These are phyloP conservation scores for Symmetrospora coprosmae DNA, from an alignment of 768 basidiomycete species.

Conservation along the genomic window DNA sequence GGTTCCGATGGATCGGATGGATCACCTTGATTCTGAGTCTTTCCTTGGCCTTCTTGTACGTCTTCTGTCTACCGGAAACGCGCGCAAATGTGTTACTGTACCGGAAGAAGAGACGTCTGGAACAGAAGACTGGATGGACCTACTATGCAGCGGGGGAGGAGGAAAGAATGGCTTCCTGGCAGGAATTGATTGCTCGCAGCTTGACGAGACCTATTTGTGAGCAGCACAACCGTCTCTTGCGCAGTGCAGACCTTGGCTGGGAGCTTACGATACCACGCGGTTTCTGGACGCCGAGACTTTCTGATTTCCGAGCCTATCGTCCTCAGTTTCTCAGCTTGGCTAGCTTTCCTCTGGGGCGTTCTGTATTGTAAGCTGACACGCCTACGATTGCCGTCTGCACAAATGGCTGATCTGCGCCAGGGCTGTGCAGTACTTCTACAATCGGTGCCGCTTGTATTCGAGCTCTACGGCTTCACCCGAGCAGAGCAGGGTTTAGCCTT, in stretches of 20 bases:
- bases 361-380: no score
- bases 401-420: no score
- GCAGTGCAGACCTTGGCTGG: neutral
- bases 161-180: neutral
- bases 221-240: neutral
- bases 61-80: slow-evolving; percentile 14
- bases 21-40: slow-evolving; percentile 1
- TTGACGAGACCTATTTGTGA: slow-evolving; percentile 13
- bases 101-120: neutral
- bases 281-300: neutral
- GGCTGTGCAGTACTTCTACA: slow-evolving; percentile 2
- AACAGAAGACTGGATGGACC: slow-evolving; percentile 4
- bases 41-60: neutral
- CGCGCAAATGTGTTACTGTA: neutral
- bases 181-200: neutral
- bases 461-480: slow-evolving; percentile 3
- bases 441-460: slow-evolving; percentile 15
- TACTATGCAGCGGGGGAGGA: neutral
- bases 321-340: slow-evolving; percentile 1
- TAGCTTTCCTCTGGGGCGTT: slow-evolving; percentile 9
- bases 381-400: no score
- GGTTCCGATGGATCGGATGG: slow-evolving; percentile 22
- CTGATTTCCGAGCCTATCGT: slow-evolving; percentile 13
- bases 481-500: neutral
- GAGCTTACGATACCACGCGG: neutral